Base-by-base conservation (phyloP, 306 rosid genomes). In the Cercis canadensis region DNA sequence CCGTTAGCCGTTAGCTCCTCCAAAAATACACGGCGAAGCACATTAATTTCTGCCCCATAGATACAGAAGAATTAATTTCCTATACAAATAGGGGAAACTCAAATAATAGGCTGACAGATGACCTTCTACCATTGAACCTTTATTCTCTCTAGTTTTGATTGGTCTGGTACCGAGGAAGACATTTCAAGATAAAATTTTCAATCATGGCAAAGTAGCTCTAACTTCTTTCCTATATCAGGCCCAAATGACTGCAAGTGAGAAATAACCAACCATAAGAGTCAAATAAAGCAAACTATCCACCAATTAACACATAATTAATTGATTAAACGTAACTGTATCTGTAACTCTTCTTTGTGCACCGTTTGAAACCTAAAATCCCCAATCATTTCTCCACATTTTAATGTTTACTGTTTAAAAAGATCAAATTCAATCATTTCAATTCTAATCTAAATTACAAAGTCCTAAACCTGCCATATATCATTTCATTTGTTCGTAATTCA, bases 221-320 rank as follows among this genome's bases (percentile, higher is more conserved):
- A 88, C 61, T 83, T 80, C 96, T 87, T 91, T 88, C 81, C 97
- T 82, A 61, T 82, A 61, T 91, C 97, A 4, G 83, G 29, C 10
- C 97, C 97, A 36, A 33, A 85, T 32, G 88, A 80, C 97, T 91
- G 89, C 47, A 75, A 78, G 68, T 57, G 37, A 70, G 58, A 65
- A 54, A 24, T 24, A 19, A 72, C 53, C 44, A 15, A 72, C n/a
- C 57, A 21, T 13, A 44, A 41, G 57, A 50, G 29, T 57, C 32
- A 37, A 65, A 51, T 72, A 10, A 50, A 71, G 29, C 31, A 57
- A 34, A 40, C 8, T 39, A 70, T 70, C 40, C n/a, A 62, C 46
- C 24, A 55, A 62, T n/a, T n/a, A n/a, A 32, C 8, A 54, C 19
- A 12, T 24, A 31, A 34, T 34, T 34, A 52, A 40, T 44, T 54